phyloP scores from a whole-genome alignment of 352 stramenopile species.

The Globisporangium okanoganense region DNA sequence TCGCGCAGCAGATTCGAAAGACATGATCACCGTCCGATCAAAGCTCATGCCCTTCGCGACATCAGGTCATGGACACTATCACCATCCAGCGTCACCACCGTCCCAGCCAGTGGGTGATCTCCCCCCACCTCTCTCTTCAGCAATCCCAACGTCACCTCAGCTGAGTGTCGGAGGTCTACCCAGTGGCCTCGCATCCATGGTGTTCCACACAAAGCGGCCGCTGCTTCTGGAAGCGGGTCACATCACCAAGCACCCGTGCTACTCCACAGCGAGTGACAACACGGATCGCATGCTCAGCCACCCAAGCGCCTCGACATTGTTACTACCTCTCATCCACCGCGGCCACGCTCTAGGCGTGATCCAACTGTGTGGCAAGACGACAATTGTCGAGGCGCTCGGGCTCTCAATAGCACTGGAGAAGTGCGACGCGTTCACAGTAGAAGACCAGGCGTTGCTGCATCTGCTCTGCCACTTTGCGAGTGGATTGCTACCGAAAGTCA shows the following conservation, averaged over 20 bases:
- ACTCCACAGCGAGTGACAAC: constrained; percentile 47
- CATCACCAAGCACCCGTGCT: constrained; percentile 41
- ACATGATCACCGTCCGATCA: constrained; percentile 41
- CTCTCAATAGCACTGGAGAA: constrained; percentile 60
- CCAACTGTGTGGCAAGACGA: constrained; percentile 62
- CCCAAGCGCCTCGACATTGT: constrained; percentile 52
- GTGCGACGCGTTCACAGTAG: constrained; percentile 46
- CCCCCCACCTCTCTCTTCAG: not conserved
- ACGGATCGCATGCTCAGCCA: constrained; percentile 56
- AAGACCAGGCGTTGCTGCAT: constrained; percentile 53
- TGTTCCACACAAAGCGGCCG: constrained; percentile 63
- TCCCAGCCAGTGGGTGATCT: not conserved
- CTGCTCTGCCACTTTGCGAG: constrained; percentile 58
- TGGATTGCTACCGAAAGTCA: constrained; percentile 61
- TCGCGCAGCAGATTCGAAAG: constrained; percentile 11
- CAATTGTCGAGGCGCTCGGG: constrained; percentile 51
- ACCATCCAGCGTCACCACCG: not conserved
- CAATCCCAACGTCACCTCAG: not conserved
- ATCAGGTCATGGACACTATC: not conserved
- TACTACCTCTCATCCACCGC: constrained; percentile 48
- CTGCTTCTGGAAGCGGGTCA: constrained; percentile 53
- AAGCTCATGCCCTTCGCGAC: constrained; percentile 29
- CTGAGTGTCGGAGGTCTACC: constrained; percentile 8
- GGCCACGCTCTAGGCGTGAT: constrained; percentile 41
- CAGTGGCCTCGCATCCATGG: constrained; percentile 58